phyloP scores from a whole-genome alignment of 176 grass and related monocot genomes.

The Guadua angustifolia region DNA sequence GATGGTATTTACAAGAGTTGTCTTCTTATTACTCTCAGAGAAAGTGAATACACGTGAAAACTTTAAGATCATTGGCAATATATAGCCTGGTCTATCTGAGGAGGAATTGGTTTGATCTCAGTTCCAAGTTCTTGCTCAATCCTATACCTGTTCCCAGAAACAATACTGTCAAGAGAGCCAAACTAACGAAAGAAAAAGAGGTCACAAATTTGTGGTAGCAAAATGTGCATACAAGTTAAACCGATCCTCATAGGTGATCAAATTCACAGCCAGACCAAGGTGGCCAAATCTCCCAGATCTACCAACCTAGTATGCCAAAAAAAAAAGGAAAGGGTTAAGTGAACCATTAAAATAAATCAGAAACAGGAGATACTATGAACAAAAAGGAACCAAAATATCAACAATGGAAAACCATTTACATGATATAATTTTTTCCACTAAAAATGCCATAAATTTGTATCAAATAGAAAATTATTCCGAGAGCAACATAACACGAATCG shows the following conservation, averaged over 20 bases:
- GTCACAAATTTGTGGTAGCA: background rate
- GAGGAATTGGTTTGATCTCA: constrained; percentile 93
- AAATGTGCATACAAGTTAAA: constrained; percentile 79
- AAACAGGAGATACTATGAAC: background rate
- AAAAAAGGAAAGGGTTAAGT: background rate
- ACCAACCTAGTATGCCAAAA: constrained; percentile 69
- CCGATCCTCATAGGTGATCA: constrained; percentile 95
- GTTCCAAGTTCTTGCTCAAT: constrained; percentile 98
- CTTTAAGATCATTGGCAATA: constrained; percentile 76
- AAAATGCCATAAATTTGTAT: background rate
- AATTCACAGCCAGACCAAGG: constrained; percentile 91
- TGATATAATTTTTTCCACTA: background rate
- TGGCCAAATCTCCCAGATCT: constrained; percentile 93
- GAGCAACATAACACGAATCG: background rate
- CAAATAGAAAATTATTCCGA: background rate
- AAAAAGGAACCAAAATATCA: constrained; percentile 19
- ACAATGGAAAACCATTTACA: constrained; percentile 2
- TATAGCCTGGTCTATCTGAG: constrained; percentile 90
- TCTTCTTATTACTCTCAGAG: constrained; percentile 54
- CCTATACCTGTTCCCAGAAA: constrained; percentile 68
- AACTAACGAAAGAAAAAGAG: constrained; percentile 19
- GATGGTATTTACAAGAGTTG: constrained; percentile 69
- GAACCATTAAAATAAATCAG: background rate
- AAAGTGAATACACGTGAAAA: constrained; percentile 48
- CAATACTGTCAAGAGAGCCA: constrained; percentile 32